phyloP scores from a whole-genome alignment of 2,329 filamentous ascomycete species.

The Fusarium devonianum region DNA sequence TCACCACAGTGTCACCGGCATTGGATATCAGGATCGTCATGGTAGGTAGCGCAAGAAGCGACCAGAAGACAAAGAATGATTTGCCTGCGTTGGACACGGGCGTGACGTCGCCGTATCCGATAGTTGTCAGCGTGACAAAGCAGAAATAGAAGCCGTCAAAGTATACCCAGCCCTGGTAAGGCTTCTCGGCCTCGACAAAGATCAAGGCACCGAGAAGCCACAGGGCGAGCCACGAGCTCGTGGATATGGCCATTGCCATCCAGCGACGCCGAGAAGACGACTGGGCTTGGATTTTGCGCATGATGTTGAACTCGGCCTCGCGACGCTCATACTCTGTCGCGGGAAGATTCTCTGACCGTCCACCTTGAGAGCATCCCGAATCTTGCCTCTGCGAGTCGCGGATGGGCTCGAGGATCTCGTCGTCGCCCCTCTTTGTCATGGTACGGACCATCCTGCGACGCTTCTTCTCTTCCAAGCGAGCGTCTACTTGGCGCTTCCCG shows the following conservation, averaged over 20 bases:
- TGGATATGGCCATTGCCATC: slow-evolving; percentile 74
- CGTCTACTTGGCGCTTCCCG: slow-evolving; percentile 60
- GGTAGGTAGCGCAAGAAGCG: slow-evolving; percentile 81
- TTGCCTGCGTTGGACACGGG: slow-evolving; percentile 80
- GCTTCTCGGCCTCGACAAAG: slow-evolving; percentile 64
- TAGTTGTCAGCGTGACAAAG: slow-evolving; percentile 82
- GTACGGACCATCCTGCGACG: slow-evolving; percentile 56
- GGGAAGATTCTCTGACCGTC: slow-evolving; percentile 20
- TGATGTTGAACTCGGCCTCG: slow-evolving; percentile 76
- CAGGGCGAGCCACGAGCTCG: slow-evolving; percentile 72
- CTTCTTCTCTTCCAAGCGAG: slow-evolving; percentile 67
- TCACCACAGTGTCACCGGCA: slow-evolving; percentile 84
- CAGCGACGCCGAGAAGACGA: slow-evolving; percentile 74
- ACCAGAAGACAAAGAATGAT: slow-evolving; percentile 94
- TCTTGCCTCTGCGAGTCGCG: slow-evolving; percentile 18
- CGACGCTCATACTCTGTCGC: slow-evolving; percentile 64
- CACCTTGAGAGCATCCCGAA: slow-evolving; percentile 8
- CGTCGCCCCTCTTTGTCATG: slow-evolving; percentile 55
- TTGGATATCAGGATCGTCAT: slow-evolving; percentile 88
- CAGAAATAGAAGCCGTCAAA: slow-evolving; percentile 86
- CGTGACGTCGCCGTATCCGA: slow-evolving; percentile 84
- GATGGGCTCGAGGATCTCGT: slow-evolving; percentile 60
- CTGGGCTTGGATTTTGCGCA: slow-evolving; percentile 78
- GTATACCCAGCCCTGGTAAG: slow-evolving; percentile 72
- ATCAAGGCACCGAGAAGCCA: slow-evolving; percentile 84